These are phyloP conservation scores for Chlorociboria aeruginascens DNA, from an alignment of 495 filamentous ascomycete genomes.

Conservation along the genomic window DNA sequence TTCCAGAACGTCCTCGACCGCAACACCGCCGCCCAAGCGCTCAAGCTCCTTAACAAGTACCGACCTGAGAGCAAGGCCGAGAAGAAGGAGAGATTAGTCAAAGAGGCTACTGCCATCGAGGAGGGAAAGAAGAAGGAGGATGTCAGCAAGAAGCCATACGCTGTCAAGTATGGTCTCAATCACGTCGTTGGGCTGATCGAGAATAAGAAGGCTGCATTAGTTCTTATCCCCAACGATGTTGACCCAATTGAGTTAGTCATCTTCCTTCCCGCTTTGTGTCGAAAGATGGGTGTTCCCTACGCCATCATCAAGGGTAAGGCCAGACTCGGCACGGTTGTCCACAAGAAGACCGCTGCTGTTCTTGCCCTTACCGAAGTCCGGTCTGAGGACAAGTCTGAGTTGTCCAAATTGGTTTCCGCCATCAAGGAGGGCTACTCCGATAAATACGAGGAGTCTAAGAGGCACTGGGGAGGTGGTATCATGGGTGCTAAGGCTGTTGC, in stretches of 20 bases:
- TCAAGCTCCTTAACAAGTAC: conserved; percentile 99
- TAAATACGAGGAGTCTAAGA: conserved; percentile 85
- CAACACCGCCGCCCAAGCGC: conserved; percentile 90
- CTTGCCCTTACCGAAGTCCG: conserved; percentile 93
- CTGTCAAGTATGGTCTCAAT: conserved; percentile 99
- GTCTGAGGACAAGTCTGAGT: conserved; percentile 93
- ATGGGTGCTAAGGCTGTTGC: conserved; percentile 97
- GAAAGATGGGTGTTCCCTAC: conserved; percentile 99
- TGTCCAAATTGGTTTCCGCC: conserved; percentile 88
- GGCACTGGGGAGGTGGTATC: conserved; percentile 99
- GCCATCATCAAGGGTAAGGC: conserved; percentile 99
- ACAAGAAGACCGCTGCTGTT: conserved; percentile 99
- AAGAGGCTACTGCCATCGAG: conserved; percentile 92
- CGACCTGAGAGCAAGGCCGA: conserved; percentile 96
- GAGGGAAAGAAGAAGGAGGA: conserved; percentile 99
- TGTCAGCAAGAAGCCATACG: conserved; percentile 98
- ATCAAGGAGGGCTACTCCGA: conserved; percentile 97
- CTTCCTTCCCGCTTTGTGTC: conserved; percentile 97
- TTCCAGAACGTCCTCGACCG: conserved; percentile 97
- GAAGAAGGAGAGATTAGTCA: conserved; percentile 98
- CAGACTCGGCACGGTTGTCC: conserved; percentile 93
- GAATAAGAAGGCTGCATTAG: conserved; percentile 99
- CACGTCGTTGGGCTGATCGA: conserved; percentile 99
- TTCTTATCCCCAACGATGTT: conserved; percentile 98
- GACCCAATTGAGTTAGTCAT: conserved; percentile 99